These are phyloP conservation scores for Scheffersomyces cryptocercus DNA, from an alignment of 1,139 yeast genomes.

Conservation along the genomic window DNA sequence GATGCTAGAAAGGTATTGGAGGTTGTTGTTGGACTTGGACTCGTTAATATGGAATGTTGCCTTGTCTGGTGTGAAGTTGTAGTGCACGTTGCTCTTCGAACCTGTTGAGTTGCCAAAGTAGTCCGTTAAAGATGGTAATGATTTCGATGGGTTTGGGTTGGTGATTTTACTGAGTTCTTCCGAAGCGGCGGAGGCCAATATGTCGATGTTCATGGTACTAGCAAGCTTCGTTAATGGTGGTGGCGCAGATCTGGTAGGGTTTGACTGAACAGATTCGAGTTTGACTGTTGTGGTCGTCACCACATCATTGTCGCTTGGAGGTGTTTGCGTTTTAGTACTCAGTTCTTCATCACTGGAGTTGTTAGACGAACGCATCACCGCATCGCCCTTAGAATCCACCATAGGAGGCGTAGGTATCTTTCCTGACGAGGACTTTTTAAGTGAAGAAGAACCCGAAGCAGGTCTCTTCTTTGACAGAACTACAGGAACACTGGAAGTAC, in stretches of 20 bases:
- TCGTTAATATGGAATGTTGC: constrained; percentile 15
- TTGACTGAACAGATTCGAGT: constrained; percentile 6
- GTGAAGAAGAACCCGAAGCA: background rate
- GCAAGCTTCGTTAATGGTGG: constrained; percentile 9
- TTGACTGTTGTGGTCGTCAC: constrained; percentile 4
- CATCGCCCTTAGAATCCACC: background rate
- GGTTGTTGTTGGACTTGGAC: constrained; percentile 16
- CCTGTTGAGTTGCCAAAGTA: constrained; percentile 37
- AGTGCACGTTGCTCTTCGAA: constrained; percentile 6
- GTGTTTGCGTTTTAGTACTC: constrained; percentile 7
- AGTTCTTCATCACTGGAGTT: constrained; percentile 4
- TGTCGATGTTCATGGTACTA: constrained; percentile 63
- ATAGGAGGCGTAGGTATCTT: background rate
- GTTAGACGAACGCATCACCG: background rate
- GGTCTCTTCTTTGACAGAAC: background rate
- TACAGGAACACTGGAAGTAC: background rate
- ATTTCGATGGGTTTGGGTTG: constrained; percentile 40
- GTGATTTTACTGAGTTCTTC: constrained; percentile 50
- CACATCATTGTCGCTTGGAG: constrained; percentile 8
- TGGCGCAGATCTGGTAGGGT: constrained; percentile 3
- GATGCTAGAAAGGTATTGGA: constrained; percentile 21
- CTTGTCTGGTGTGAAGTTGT: constrained; percentile 15
- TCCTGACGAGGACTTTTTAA: background rate
- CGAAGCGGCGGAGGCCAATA: constrained; percentile 80
- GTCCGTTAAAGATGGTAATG: constrained; percentile 65